These are phyloP conservation scores for Vinca minor DNA, from an alignment of 257 asterid genomes.

Conservation along the genomic window DNA sequence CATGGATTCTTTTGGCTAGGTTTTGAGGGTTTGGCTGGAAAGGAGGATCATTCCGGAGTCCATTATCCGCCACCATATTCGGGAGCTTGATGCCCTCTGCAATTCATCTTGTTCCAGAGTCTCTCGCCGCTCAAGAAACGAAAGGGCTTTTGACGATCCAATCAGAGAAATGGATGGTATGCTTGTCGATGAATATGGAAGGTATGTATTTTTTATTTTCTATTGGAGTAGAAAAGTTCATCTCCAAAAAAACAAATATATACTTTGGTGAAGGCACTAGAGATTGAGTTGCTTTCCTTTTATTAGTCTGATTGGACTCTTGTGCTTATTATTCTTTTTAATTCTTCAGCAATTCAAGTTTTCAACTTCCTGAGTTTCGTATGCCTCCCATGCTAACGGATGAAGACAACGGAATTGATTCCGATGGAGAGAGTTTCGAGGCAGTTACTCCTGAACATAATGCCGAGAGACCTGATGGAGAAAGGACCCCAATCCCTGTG, in stretches of 20 bases:
- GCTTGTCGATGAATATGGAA: constrained; percentile 90
- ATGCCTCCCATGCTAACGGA: constrained; percentile 81
- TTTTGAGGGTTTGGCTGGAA: constrained; percentile 89
- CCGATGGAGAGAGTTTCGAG: constrained; percentile 87
- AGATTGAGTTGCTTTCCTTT: not conserved
- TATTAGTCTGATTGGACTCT: not conserved
- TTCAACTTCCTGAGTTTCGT: constrained; percentile 73
- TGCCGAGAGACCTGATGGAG: constrained; percentile 38
- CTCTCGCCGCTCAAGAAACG: constrained; percentile 53
- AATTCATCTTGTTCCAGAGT: constrained; percentile 49
- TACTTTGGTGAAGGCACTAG: not conserved
- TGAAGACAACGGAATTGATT: constrained; percentile 63
- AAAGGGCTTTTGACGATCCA: constrained; percentile 87
- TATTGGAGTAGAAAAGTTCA: not conserved
- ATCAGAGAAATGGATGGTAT: constrained; percentile 89
- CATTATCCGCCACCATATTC: constrained; percentile 63
- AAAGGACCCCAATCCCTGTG: constrained; percentile 20
- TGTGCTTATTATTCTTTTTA: constrained; percentile 15
- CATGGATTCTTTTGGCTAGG: constrained; percentile 39
- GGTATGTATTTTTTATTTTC: constrained; percentile 31
- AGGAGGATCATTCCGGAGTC: constrained; percentile 77
- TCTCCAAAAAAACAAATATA: too few relatives aligned
- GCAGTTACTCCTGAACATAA: constrained; percentile 86
- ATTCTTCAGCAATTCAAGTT: constrained; percentile 71
- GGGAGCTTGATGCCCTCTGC: constrained; percentile 72